These are phyloP conservation scores for Pleurotus pulmonarius DNA, from an alignment of 768 basidiomycete species.

Conservation along the genomic window DNA sequence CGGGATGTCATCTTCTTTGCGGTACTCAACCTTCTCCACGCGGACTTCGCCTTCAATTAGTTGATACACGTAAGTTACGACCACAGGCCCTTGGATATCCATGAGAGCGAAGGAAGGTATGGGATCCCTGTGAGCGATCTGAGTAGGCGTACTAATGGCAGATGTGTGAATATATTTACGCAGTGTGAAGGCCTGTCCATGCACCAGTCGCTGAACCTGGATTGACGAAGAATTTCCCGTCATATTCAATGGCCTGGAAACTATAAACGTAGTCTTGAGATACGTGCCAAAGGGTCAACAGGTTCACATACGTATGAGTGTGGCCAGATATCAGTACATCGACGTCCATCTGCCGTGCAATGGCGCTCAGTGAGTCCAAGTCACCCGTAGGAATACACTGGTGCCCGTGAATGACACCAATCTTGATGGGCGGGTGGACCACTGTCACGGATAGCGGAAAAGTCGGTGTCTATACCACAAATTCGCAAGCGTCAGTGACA, in stretches of 20 bases:
- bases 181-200: conserved; percentile 76
- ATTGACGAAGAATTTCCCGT: conserved; percentile 91
- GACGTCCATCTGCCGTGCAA: conserved; percentile 96
- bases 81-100: conserved; percentile 96
- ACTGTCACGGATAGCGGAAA: conserved; percentile 83
- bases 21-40: conserved; percentile 84
- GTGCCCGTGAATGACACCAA: conserved; percentile 93
- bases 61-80: conserved; percentile 97
- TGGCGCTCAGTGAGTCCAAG: conserved; percentile 80
- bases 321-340: conserved; percentile 93
- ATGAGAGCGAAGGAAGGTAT: conserved; percentile 95
- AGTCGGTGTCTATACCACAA: conserved; percentile 44
- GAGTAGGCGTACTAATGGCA: background rate
- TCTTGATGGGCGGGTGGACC: conserved; percentile 78
- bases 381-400: conserved; percentile 92
- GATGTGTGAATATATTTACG: conserved; percentile 34
- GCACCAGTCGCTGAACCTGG: conserved; percentile 95
- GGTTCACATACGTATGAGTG: conserved; percentile 79
- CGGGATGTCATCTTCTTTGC: conserved; percentile 20
- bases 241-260: conserved; percentile 92
- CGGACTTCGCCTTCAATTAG: conserved; percentile 90
- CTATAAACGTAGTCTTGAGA: conserved; percentile 30
- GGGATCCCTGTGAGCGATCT: conserved; percentile 53
- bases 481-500: background rate
- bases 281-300: background rate